Evolutionary conservation across 2,329 filamentous ascomycete genomes (phyloP).

Genomic region (Alternaria alternata): DNA sequence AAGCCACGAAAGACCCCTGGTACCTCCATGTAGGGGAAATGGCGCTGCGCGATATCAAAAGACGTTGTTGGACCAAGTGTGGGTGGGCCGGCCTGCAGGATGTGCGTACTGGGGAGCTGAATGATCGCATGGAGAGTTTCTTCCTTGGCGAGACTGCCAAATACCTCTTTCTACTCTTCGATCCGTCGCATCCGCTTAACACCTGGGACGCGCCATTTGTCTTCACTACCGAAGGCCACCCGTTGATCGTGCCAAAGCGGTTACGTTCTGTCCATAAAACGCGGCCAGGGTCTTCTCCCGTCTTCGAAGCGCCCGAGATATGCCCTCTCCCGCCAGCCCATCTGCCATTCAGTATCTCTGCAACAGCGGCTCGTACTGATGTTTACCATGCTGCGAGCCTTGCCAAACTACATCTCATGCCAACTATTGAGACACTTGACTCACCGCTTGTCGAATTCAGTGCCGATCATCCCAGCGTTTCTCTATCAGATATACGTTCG

Average conservation of each 20-base stretch:
- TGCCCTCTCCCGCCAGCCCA: conserved; percentile 71
- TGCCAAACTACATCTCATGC: conserved; percentile 80
- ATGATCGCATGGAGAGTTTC: conserved; percentile 98
- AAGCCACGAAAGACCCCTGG: conserved; percentile 93
- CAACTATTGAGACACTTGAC: conserved; percentile 65
- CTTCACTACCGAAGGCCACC: conserved; percentile 96
- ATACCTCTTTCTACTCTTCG: conserved; percentile 92
- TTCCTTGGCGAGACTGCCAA: conserved; percentile 96
- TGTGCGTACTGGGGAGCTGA: conserved; percentile 75
- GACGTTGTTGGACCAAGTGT: conserved; percentile 87
- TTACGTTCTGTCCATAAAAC: conserved; percentile 33
- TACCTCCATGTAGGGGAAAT: conserved; percentile 96
- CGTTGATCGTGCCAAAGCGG: conserved; percentile 76
- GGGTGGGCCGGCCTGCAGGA: conserved; percentile 85
- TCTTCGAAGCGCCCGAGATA: conserved; percentile 54
- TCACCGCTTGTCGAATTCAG: conserved; percentile 64
- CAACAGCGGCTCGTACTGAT: conserved; percentile 79
- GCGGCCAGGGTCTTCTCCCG: conserved; percentile 8
- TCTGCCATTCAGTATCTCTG: conserved; percentile 76
- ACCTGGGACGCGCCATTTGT: conserved; percentile 86
- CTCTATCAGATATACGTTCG: conserved; percentile 63
- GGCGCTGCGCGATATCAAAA: conserved; percentile 86
- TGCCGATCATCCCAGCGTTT: conserved; percentile 62
- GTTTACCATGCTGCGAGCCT: conserved; percentile 89
- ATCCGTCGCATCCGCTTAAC: conserved; percentile 85